Base-by-base conservation (phyloP, 495 filamentous ascomycete species). In the Ramalina peruviana region DNA sequence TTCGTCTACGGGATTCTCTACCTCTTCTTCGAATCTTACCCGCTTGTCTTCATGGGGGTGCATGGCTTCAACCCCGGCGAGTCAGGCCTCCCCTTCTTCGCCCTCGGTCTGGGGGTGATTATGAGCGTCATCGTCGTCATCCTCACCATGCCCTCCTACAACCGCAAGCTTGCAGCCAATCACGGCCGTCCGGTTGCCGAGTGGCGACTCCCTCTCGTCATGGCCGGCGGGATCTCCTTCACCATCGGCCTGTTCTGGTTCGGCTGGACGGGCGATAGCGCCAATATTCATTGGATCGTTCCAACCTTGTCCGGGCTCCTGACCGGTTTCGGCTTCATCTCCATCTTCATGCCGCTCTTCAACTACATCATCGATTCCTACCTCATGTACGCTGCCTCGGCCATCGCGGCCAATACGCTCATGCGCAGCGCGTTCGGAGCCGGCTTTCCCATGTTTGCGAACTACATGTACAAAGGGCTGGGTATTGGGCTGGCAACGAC, bases 291-390 rank as follows among this genome's bases (percentile, higher is more conserved):
- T 15, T 76, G 72, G 74, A 62, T 66, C 3, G 65, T 70, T 2
- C 74, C 72, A 48, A 68, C 73, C 37, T 58, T 78, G 15, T 64
- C 71, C 5, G 71, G 73, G 26, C 54, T 74, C 5, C 65, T 68
- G 15, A 73, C 74, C 16, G 77, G 78, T 13, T 54, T 70, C 49
- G 77, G 75, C 11, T 73, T 80, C 56, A 58, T 73, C 53, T 62
- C 78, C 12, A 69, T 80, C 46, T 76, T 79, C 64, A 66, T 81
- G 60, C 70, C 76, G 51, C 71, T 73, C 2, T 66, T 82, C 41
- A 82, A 76, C 52, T 83, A 82, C 54, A 71, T 82, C 57, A 72
- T 82, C 53, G 79, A 84, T 46, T 69, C 72, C 39, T 85, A 84
- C 51, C 60, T 70, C 54, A 69, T 75, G 67, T 69, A 74, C 43